Evolutionary conservation across 805 yeast species (phyloP), one percentile per base, ranked within the genome.

Genomic region (Candida insectorum): DNA sequence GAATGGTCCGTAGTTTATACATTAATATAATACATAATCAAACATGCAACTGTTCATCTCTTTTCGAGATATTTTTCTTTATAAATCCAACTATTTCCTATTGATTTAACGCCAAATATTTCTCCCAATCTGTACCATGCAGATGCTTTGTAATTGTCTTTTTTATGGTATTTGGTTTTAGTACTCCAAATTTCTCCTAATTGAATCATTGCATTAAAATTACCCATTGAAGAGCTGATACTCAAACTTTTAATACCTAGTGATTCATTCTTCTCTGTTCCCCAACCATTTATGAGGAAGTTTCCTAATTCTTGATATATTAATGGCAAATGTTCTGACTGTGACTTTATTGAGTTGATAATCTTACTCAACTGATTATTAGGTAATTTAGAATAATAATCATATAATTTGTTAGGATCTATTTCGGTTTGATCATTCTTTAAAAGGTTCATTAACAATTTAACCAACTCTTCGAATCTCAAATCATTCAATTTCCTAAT

Each of bases 71-170:
- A 82, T 60, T 81, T 82, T 29, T 75, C 77, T 54, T 80, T 82
- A 59, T 81, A 77, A 22, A 82, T 80, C 91, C 91, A 83, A 39
- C 79, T 74, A 37, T 81, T 77, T 0, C 88, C 89, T 16, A 79
- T 71, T 35, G 79, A 58, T 43, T 68, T 71, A 15, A 71, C 72
- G 3, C 88, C 88, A 43, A 71, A 68, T 18, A 68, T 58, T 33
- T 79, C 87, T 11, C 85, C 82, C 20, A 76, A 57, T 26, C 89
- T 65, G 37, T 76, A 72, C 80, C 88, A 81, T 9, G 79, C 75
- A 2, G 89, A 84, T 3, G 91, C 85, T 47, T 73, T 62, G 28
- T 58, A 54, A 30, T 69, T 52, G 50, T 85, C 84, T 46, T 75
- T 79, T 55, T 77, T 77, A 34, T 77, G 67, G 8, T 56, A 52